A percentile compares a stretch with the other conserved stretches of the same genome.
These are phyloP conservation scores for Senna siamea DNA, from an alignment of 306 rosid species.

Conservation along the genomic window DNA sequence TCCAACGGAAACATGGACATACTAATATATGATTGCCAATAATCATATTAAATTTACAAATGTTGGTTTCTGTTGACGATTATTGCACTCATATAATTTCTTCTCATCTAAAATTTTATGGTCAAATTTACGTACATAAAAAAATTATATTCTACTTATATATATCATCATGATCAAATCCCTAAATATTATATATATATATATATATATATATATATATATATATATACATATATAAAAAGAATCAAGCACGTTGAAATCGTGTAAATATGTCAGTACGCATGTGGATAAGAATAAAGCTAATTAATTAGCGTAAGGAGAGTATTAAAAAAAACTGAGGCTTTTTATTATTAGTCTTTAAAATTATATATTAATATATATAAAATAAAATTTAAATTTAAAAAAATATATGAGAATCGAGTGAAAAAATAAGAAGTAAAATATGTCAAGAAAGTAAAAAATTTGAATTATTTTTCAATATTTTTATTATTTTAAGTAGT, in stretches of 20 bases:
- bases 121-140: background rate
- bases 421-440: too few species aligned
- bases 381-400: too few species aligned
- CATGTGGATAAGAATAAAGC: background rate
- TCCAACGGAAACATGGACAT: background rate
- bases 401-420: too few species aligned
- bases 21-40: background rate
- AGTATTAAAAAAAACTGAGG: background rate
- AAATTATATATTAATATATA: too few species aligned
- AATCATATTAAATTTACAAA: background rate
- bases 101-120: background rate
- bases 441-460: too few species aligned
- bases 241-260: background rate
- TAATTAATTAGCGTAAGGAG: background rate
- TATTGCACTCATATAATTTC: background rate
- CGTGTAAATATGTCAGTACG: background rate
- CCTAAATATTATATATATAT: background rate
- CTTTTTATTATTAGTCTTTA: too few species aligned
- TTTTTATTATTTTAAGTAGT: too few species aligned
- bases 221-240: background rate
- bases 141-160: background rate
- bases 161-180: background rate
- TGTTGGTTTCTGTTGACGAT: conserved; percentile 7
- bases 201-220: background rate
- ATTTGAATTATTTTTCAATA: too few species aligned